Conservation (phyloP, 495 filamentous ascomycete genomes). For the Alectoria sarmentosa region DNA sequence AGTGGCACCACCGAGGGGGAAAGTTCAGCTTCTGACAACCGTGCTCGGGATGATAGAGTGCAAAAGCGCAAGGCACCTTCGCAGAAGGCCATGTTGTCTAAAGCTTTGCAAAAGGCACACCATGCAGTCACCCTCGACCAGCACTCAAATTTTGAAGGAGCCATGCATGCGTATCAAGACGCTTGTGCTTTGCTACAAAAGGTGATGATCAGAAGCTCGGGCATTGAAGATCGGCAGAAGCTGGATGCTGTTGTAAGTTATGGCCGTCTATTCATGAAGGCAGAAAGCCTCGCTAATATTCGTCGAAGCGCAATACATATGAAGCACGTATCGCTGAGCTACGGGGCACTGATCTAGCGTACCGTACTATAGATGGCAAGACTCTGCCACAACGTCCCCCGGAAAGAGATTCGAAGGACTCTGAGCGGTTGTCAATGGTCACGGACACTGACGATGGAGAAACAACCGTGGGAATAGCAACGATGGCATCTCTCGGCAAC, state of each 20-base stretch:
- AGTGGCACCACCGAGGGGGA: constrained; percentile 30
- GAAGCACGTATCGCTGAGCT: constrained; percentile 81
- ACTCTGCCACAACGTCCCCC: constrained; percentile 72
- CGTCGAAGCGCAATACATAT: constrained; percentile 66
- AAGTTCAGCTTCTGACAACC: constrained; percentile 27
- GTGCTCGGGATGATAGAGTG: constrained; percentile 29
- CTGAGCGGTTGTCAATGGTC: constrained; percentile 38
- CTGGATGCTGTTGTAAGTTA: constrained; percentile 83
- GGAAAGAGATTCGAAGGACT: constrained; percentile 56
- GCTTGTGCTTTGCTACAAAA: constrained; percentile 77
- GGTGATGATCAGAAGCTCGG: constrained; percentile 76
- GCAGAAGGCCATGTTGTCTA: constrained; percentile 88
- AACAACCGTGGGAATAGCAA: constrained; percentile 22
- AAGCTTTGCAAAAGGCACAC: constrained; percentile 89
- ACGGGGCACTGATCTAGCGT: constrained; percentile 55
- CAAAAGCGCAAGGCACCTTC: constrained; percentile 45
- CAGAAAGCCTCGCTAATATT: constrained; percentile 20
- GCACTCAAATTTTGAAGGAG: constrained; percentile 87
- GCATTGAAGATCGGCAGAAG: constrained; percentile 74
- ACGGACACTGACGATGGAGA: constrained; percentile 43
- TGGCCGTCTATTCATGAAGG: background rate
- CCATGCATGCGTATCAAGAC: constrained; percentile 84
- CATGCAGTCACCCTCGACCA: constrained; percentile 92
- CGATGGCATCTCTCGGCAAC: constrained; percentile 23
- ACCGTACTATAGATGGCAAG: constrained; percentile 52